These are phyloP conservation scores for Diaporthe sp. DNA, from an alignment of 2,329 filamentous ascomycete genomes.

Conservation along the genomic window DNA sequence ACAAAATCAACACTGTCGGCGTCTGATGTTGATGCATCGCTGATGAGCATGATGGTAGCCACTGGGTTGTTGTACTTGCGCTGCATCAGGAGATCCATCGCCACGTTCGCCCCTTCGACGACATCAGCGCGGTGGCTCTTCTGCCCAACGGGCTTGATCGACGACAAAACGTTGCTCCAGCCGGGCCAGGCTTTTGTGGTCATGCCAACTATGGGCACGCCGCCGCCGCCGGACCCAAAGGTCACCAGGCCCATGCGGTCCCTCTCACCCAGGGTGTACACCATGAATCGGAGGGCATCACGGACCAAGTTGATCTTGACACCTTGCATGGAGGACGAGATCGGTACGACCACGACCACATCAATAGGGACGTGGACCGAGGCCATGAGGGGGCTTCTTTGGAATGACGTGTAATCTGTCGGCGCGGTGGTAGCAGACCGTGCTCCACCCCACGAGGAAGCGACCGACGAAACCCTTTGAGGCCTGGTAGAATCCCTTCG, in stretches of 20 bases:
- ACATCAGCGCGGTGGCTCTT: slow-evolving; percentile 97
- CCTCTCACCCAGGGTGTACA: slow-evolving; percentile 87
- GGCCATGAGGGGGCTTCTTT: slow-evolving; percentile 58
- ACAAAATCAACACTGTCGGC: slow-evolving; percentile 97
- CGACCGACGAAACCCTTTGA: slow-evolving; percentile 83
- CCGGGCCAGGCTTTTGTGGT: slow-evolving; percentile 94
- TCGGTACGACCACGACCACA: slow-evolving; percentile 94
- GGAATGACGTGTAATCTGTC: slow-evolving; percentile 88
- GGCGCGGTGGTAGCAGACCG: slow-evolving; percentile 89
- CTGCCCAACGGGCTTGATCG: slow-evolving; percentile 92
- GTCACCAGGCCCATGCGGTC: slow-evolving; percentile 98
- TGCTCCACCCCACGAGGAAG: slow-evolving; percentile 82
- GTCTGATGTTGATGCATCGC: slow-evolving; percentile 95
- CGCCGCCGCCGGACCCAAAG: slow-evolving; percentile 93
- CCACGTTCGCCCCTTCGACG: slow-evolving; percentile 96
- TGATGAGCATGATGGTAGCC: slow-evolving; percentile 95
- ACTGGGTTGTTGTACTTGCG: slow-evolving; percentile 95
- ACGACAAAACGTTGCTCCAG: slow-evolving; percentile 86
- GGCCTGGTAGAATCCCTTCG: slow-evolving; percentile 65
- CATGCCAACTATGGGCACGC: slow-evolving; percentile 97
- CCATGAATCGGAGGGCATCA: slow-evolving; percentile 92
- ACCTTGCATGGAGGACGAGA: slow-evolving; percentile 99
- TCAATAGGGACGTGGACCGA: slow-evolving; percentile 91
- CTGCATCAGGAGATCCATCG: slow-evolving; percentile 99
- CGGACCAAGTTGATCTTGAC: slow-evolving; percentile 95